Percentiles rank a stretch among this genome's conserved stretches.
phyloP scores from a whole-genome alignment of 2,329 filamentous ascomycete genomes.

The Phialemonium atrogriseum region DNA sequence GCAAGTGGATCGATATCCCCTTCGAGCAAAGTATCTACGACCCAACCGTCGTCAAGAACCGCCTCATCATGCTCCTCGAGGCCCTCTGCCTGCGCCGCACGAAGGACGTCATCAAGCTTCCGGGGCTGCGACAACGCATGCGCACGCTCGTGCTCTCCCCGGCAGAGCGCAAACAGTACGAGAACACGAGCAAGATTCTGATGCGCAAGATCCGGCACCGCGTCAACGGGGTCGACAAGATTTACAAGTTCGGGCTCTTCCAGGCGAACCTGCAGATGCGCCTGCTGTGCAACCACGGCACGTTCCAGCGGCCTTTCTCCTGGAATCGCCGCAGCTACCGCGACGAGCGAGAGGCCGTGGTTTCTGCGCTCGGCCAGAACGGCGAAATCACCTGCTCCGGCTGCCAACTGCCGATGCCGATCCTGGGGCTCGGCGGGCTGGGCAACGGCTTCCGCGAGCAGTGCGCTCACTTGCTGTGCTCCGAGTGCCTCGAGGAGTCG shows the following conservation, averaged over 20 bases:
- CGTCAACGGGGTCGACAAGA: constrained; percentile 19
- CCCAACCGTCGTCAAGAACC: constrained; percentile 15
- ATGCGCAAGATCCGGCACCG: background rate
- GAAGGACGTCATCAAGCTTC: constrained; percentile 29
- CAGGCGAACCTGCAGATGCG: constrained; percentile 36
- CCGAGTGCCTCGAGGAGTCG: constrained; percentile 19
- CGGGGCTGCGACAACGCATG: constrained; percentile 15
- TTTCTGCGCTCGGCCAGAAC: constrained; percentile 12
- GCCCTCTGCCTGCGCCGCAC: constrained; percentile 33
- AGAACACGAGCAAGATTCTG: constrained; percentile 19
- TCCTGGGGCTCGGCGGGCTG: constrained; percentile 14
- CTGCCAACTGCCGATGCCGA: constrained; percentile 25
- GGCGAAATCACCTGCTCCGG: constrained; percentile 18
- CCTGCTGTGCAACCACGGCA: constrained; percentile 42
- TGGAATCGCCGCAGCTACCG: constrained; percentile 27
- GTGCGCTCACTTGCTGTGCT: constrained; percentile 23
- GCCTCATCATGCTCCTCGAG: constrained; percentile 24
- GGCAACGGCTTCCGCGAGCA: constrained; percentile 12
- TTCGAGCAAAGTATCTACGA: constrained; percentile 23
- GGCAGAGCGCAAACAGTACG: constrained; percentile 23
- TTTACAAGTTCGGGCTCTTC: constrained; percentile 33
- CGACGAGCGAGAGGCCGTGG: constrained; percentile 23
- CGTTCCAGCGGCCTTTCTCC: constrained; percentile 34
- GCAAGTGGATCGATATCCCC: constrained; percentile 32
- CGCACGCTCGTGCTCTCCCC: constrained; percentile 23